Evolutionary conservation across 306 rosid species (phyloP).

Genomic region (Fragaria iinumae): DNA sequence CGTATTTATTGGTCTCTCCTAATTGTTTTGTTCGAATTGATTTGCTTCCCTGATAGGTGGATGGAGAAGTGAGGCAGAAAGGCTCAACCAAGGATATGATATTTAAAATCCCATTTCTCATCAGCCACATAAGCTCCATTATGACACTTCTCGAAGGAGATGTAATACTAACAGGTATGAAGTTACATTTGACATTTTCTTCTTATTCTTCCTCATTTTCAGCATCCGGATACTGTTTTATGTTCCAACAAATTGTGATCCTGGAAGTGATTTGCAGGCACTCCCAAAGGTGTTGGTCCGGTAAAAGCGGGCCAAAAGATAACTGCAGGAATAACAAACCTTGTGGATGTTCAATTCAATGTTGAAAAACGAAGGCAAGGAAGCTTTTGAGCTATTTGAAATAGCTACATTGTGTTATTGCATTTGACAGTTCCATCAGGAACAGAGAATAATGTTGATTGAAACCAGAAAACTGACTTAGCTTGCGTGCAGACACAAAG

Average conservation of each 20-base stretch:
- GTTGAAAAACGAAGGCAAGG: constrained; percentile 50
- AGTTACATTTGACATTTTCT: not conserved
- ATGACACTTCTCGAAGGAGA: constrained; percentile 95
- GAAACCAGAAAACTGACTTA: not conserved
- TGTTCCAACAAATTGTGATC: not conserved
- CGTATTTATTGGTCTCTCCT: constrained; percentile 2
- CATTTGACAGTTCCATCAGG: not conserved
- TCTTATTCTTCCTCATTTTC: not conserved
- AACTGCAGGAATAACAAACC: constrained; percentile 83
- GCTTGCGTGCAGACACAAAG: not conserved
- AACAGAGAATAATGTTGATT: not conserved
- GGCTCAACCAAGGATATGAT: constrained; percentile 97
- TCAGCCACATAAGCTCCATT: constrained; percentile 82
- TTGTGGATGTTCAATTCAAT: constrained; percentile 63
- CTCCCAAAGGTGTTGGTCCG: constrained; percentile 95
- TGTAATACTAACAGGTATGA: constrained; percentile 81
- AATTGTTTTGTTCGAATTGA: constrained; percentile 21
- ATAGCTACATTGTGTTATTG: not conserved
- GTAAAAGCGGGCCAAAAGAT: constrained; percentile 83
- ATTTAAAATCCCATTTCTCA: constrained; percentile 83
- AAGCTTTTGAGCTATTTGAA: constrained; percentile 18
- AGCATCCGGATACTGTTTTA: not conserved
- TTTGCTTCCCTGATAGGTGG: constrained; percentile 53
- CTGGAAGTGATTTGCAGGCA: constrained; percentile 57
- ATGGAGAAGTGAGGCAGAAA: constrained; percentile 79